Percentiles rank a stretch among this genome's conserved stretches.
These are phyloP conservation scores for Populus pruinosa DNA, from an alignment of 345 rosid genomes.

Conservation along the genomic window DNA sequence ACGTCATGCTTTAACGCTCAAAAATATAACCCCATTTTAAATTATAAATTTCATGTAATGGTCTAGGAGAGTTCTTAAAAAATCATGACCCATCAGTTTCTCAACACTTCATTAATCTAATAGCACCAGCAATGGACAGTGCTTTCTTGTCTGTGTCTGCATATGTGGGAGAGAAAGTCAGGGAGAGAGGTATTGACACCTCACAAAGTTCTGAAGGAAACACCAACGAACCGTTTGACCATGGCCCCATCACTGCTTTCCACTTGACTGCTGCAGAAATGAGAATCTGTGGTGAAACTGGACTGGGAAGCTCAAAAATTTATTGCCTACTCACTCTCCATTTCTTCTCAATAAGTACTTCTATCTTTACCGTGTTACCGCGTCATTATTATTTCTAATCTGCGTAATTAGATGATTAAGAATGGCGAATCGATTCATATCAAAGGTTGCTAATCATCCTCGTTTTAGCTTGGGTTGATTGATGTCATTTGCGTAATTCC, in stretches of 20 bases:
- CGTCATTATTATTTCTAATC: neutral
- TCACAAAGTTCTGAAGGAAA: constrained; percentile 30
- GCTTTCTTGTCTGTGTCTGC: neutral
- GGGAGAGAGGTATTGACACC: neutral
- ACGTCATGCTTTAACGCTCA: no score
- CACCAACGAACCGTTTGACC: constrained; percentile 54
- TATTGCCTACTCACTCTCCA: constrained; percentile 20
- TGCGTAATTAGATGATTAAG: neutral
- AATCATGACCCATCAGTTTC: no score
- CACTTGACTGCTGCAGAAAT: neutral
- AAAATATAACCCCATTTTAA: no score
- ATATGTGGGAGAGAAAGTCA: neutral
- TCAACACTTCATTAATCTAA: no score
- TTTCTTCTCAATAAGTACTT: constrained; percentile 13
- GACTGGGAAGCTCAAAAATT: constrained; percentile 24
- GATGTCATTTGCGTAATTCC: neutral
- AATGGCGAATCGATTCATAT: neutral
- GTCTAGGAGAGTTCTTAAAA: no score
- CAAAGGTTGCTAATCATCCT: no score
- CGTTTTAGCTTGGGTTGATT: no score
- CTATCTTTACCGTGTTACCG: neutral
- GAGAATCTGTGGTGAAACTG: constrained; percentile 34
- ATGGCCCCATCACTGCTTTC: constrained; percentile 28
- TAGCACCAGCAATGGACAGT: no score
- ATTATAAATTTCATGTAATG: no score